These are phyloP conservation scores for Ustilago esculenta DNA, from an alignment of 1,284 basidiomycete genomes.

Conservation along the genomic window DNA sequence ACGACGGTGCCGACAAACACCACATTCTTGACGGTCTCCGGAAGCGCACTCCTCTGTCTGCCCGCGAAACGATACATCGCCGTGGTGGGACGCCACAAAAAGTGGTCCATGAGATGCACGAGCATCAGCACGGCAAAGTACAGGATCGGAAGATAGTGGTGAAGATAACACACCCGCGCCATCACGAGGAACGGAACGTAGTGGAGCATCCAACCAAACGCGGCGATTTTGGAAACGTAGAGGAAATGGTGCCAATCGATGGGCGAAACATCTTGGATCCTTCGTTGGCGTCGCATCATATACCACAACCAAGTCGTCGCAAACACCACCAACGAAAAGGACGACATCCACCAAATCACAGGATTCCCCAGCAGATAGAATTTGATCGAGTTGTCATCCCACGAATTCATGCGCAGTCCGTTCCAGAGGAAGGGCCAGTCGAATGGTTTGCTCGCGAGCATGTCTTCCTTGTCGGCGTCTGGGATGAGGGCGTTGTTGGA, in stretches of 20 bases:
- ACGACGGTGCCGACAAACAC: constrained; percentile 75
- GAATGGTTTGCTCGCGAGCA: constrained; percentile 86
- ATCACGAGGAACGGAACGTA: constrained; percentile 82
- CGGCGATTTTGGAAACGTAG: constrained; percentile 89
- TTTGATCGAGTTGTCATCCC: constrained; percentile 87
- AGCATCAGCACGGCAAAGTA: constrained; percentile 95
- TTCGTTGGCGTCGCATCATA: constrained; percentile 83
- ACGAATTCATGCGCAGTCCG: constrained; percentile 90
- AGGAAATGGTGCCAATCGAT: constrained; percentile 90
- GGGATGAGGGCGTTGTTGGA: constrained; percentile 97
- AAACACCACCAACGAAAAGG: constrained; percentile 75
- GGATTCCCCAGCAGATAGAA: constrained; percentile 95
- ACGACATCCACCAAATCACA: constrained; percentile 88
- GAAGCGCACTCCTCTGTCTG: constrained; percentile 65
- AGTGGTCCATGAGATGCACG: constrained; percentile 89
- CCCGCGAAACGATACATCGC: constrained; percentile 52
- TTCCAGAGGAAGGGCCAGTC: constrained; percentile 96
- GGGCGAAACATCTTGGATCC: constrained; percentile 89
- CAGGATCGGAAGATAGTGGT: constrained; percentile 85
- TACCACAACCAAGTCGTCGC: constrained; percentile 75
- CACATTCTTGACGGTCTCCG: constrained; percentile 75
- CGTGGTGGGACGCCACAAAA: constrained; percentile 70
- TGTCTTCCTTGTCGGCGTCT: constrained; percentile 97
- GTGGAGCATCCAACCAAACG: constrained; percentile 91
- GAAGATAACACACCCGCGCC: constrained; percentile 79